Percentiles rank a stretch among this genome's conserved stretches.
Conservation (phyloP, 2,329 filamentous ascomycete genomes). For the Hypoxylon sp. region DNA sequence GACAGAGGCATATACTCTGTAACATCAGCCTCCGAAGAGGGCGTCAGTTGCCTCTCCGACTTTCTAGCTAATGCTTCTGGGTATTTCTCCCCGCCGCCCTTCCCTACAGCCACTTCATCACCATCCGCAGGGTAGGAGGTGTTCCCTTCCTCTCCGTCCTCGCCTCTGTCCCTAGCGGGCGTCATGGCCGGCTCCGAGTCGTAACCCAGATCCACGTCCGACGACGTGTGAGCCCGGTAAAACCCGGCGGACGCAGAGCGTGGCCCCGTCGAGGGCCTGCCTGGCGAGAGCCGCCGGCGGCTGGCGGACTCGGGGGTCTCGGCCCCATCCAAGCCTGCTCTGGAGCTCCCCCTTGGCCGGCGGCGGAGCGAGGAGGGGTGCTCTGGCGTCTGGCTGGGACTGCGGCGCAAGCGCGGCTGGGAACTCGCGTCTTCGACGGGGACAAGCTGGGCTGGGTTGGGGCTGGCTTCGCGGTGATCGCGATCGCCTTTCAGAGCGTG, state of each 20-base stretch:
- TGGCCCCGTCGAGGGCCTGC: conserved; percentile 45
- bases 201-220: conserved; percentile 48
- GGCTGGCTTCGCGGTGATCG: conserved; percentile 10
- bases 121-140: conserved; percentile 45
- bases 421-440: conserved; percentile 38
- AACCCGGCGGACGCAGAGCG: conserved; percentile 20
- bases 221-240: conserved; percentile 48
- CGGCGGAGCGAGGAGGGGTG: conserved; percentile 11
- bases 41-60: conserved; percentile 49
- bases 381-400: conserved; percentile 37
- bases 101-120: conserved; percentile 7
- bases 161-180: conserved; percentile 24
- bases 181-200: conserved; percentile 52
- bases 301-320: conserved; percentile 15
- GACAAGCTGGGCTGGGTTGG: conserved; percentile 19
- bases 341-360: conserved; percentile 10
- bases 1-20: conserved; percentile 32
- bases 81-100: conserved; percentile 25
- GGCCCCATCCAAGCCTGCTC: conserved; percentile 24
- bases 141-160: conserved; percentile 30
- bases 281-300: conserved; percentile 38
- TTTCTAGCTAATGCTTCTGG: conserved; percentile 43
- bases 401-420: conserved; percentile 18
- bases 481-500: neutral
- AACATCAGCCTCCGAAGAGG: conserved; percentile 41